A percentile compares a stretch with the other conserved stretches of the same genome.
phyloP scores from a whole-genome alignment of 176 grass and related monocot genomes.

The Cenchrus americanus region DNA sequence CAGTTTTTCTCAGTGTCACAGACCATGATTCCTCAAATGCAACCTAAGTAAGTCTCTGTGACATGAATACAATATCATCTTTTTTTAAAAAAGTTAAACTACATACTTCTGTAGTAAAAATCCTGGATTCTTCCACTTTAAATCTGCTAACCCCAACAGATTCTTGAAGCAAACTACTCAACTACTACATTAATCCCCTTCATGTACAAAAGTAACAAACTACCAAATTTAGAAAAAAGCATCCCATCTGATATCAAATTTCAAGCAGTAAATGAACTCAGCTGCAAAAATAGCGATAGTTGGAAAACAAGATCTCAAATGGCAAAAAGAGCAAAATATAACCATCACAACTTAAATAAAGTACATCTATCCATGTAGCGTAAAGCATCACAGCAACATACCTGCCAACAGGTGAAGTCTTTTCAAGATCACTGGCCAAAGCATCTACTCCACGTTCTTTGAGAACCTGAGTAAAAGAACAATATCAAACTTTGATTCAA shows the following conservation, averaged over 20 bases:
- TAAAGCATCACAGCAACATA: slow-evolving; percentile 6
- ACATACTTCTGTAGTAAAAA: background rate
- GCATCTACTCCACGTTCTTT: slow-evolving; percentile 89
- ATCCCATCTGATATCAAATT: background rate
- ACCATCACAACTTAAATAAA: background rate
- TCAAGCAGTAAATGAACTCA: slow-evolving; percentile 11
- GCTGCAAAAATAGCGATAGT: background rate
- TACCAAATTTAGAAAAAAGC: background rate
- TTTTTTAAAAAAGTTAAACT: background rate
- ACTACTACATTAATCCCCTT: background rate
- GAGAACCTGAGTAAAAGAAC: slow-evolving; percentile 65
- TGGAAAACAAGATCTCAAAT: slow-evolving; percentile 9
- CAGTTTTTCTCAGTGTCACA: background rate
- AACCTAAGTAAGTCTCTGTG: slow-evolving; percentile 25
- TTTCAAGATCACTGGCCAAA: slow-evolving; percentile 67
- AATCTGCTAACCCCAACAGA: background rate
- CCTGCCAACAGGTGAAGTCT: slow-evolving; percentile 65
- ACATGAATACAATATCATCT: background rate
- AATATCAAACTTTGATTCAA: slow-evolving; percentile 21
- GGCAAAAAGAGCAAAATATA: background rate
- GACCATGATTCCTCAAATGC: slow-evolving; percentile 19
- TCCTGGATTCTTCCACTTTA: no score
- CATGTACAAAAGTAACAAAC: background rate
- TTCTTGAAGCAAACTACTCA: background rate
- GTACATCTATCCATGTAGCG: background rate